Base-by-base conservation (phyloP, 2,329 filamentous ascomycete genomes). In the Tympanopsis confertula region DNA sequence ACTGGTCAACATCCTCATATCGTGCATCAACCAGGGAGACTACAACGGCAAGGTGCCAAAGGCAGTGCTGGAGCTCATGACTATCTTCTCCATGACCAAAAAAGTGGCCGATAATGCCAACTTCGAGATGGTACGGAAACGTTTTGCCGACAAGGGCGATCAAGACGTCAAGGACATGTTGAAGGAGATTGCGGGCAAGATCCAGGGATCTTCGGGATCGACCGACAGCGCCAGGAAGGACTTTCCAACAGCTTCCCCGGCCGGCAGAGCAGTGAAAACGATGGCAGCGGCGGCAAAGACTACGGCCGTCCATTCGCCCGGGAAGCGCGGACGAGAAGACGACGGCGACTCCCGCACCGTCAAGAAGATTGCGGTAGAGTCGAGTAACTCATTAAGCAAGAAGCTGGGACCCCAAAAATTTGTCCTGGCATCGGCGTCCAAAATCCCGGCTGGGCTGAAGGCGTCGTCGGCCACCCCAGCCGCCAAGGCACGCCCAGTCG, bases 121-220 rank as follows among this genome's bases (percentile, higher is more conserved):
- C 49, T 71, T 86, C 39, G 69, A 74, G 40, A 75, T 71, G 39
- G 70, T 83, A 13, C 66, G 77, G 29, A 74, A 74, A 42, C 68
- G 73, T 5, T 74, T 82, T 49, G 68, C 67, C 42, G 78, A 74
- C 49, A 77, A 75, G 48, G 79, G 75, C 19, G 78, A 83, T 48
- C 66, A 71, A 1, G 72, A 79, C 38, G 71, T 75, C 35, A 79
- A 79, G 47, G 67, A 66, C 4, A 59, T 79, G 35, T 72, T 81
- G 4, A 66, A 69, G 24, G 67, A 69, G 41, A 78, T 82, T 35
- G 56, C 69, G n/a, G 47, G 51, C 20, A 62, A 63, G n/a, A 53
- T 64, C 36, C 63, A 53, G 40, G 68, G 66, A 40, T 57, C 65
- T 2, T 60, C 67, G 3, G 44, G 43, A 29, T 39, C 37, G 37